A percentile compares a stretch with the other conserved stretches of the same genome.
Evolutionary conservation across 352 stramenopile genomes (phyloP).

Genomic region (Phytophthora brassicae): DNA sequence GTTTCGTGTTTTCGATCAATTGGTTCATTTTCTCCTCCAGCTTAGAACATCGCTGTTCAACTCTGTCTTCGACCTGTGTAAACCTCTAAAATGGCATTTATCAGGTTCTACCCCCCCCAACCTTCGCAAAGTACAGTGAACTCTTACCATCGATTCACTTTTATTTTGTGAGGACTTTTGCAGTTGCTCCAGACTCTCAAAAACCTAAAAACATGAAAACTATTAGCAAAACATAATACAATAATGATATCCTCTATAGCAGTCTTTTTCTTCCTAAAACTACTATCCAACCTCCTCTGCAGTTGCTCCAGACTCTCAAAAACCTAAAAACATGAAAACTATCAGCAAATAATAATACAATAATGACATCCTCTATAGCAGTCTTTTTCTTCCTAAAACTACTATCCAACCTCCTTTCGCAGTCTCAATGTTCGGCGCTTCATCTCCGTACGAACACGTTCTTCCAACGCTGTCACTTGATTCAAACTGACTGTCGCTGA

Average conservation of each 20-base stretch:
- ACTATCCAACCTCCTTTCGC: slow-evolving; percentile 18
- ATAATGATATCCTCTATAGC: too few relatives aligned
- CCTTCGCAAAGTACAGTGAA: not conserved
- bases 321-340: slow-evolving; percentile 8
- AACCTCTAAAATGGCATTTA: not conserved
- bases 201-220: slow-evolving; percentile 11
- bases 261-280: not conserved
- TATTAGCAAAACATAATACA: not conserved
- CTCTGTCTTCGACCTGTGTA: slow-evolving; percentile 15
- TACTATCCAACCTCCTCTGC: slow-evolving; percentile 20
- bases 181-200: slow-evolving; percentile 16
- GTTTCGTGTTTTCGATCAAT: slow-evolving; percentile 3
- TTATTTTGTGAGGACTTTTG: not conserved
- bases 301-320: slow-evolving; percentile 8
- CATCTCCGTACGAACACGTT: slow-evolving; percentile 17
- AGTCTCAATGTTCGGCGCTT: slow-evolving; percentile 9
- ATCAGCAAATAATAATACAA: too few relatives aligned
- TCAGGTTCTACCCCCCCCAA: not conserved
- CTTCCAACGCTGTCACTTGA: slow-evolving; percentile 4
- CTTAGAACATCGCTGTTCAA: slow-evolving; percentile 5
- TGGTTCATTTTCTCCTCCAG: slow-evolving; percentile 10
- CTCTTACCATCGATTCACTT: not conserved
- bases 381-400: not conserved
- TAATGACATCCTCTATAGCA: too few relatives aligned
- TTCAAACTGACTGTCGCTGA: not conserved